phyloP scores from a whole-genome alignment of 2,329 filamentous ascomycete species.

The Alternaria longipes region DNA sequence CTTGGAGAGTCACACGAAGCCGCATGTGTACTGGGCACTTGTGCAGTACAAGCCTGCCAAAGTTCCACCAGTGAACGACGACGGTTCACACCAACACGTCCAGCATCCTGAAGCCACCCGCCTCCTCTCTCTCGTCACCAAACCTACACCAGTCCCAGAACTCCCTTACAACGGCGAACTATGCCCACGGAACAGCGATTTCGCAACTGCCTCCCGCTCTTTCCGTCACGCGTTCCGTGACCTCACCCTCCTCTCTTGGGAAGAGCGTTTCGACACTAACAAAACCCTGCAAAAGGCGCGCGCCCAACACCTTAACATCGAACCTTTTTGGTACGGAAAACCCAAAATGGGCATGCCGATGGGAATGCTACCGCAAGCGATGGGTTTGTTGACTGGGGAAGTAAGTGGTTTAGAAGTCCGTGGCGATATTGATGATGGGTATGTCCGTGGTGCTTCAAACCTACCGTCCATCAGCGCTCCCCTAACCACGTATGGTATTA shows the following conservation, averaged over 20 bases:
- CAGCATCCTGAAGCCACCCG: slow-evolving; percentile 17
- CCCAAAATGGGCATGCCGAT: slow-evolving; percentile 27
- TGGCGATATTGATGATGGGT: slow-evolving; percentile 2
- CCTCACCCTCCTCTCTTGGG: slow-evolving; percentile 54
- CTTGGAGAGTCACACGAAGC: slow-evolving; percentile 45
- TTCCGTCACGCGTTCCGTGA: slow-evolving; percentile 54
- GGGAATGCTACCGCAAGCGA: slow-evolving; percentile 8
- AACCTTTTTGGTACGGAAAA: slow-evolving; percentile 42
- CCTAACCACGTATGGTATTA: background rate
- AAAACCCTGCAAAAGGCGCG: slow-evolving; percentile 30
- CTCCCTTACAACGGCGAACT: slow-evolving; percentile 37
- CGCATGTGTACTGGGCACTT: slow-evolving; percentile 44
- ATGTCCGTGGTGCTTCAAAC: background rate
- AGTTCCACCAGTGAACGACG: background rate
- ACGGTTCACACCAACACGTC: background rate
- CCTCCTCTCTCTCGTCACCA: slow-evolving; percentile 25
- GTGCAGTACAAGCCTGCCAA: slow-evolving; percentile 36
- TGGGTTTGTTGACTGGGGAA: slow-evolving; percentile 10
- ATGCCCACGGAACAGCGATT: slow-evolving; percentile 42
- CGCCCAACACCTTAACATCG: slow-evolving; percentile 22
- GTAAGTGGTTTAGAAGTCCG: slow-evolving; percentile 14
- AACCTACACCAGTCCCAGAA: slow-evolving; percentile 3
- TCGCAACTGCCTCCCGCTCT: slow-evolving; percentile 42
- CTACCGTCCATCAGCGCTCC: background rate
- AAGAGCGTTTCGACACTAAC: slow-evolving; percentile 49